Conservation (phyloP, 331 rosid species). For the Dryas integrifolia region DNA sequence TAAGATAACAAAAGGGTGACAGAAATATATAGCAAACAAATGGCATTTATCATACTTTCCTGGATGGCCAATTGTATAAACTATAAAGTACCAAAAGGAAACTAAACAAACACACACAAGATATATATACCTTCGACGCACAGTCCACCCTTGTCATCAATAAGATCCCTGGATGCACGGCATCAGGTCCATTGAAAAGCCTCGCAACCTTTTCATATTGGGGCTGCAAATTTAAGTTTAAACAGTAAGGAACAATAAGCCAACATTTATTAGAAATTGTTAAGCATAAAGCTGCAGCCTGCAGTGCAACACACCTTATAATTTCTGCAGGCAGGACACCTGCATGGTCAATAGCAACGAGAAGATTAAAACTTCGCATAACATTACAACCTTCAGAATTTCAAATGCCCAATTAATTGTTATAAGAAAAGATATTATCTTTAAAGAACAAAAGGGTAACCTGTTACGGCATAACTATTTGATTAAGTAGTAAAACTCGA, state of each 20-base stretch:
- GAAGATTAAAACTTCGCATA: conserved; percentile 30
- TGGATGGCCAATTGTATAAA: too few species aligned
- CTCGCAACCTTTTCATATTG: conserved; percentile 92
- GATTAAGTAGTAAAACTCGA: background rate
- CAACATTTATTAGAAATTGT: background rate
- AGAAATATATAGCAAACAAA: too few species aligned
- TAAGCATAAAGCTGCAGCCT: conserved; percentile 1
- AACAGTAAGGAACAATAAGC: conserved; percentile 10
- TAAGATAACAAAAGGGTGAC: too few species aligned
- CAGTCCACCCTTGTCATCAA: conserved; percentile 92
- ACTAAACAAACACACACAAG: conserved; percentile 1
- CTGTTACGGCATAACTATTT: background rate
- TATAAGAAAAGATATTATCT: background rate
- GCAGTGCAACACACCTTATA: conserved; percentile 61
- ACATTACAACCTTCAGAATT: background rate
- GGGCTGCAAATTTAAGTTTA: conserved; percentile 50
- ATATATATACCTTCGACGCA: conserved; percentile 61
- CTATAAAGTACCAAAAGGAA: conserved; percentile 13
- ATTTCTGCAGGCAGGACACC: conserved; percentile 99
- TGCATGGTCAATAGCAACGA: conserved; percentile 33
- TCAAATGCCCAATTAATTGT: background rate
- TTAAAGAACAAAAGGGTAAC: too few species aligned
- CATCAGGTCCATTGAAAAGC: conserved; percentile 92
- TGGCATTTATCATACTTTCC: background rate
- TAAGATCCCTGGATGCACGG: conserved; percentile 87